These are phyloP conservation scores for Alternaria burnsii DNA, from an alignment of 2,329 filamentous ascomycete species.

Conservation along the genomic window DNA sequence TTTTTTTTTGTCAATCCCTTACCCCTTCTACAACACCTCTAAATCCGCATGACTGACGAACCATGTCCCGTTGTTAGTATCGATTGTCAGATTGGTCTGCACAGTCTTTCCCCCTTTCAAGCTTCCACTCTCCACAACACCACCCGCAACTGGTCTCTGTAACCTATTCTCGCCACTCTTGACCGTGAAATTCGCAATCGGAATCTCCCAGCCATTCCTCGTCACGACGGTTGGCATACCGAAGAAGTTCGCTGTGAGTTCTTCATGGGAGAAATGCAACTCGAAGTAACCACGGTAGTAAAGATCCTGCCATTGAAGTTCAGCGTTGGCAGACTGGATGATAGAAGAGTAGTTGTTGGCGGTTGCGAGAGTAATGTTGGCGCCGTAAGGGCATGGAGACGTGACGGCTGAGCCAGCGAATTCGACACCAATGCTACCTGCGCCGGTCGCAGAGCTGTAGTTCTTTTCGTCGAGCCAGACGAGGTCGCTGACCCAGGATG, in stretches of 20 bases:
- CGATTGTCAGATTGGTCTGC: slow-evolving; percentile 47
- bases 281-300: slow-evolving; percentile 80
- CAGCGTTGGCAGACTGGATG: slow-evolving; percentile 61
- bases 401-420: slow-evolving; percentile 72
- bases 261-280: slow-evolving; percentile 62
- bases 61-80: slow-evolving; percentile 46
- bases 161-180: slow-evolving; percentile 68
- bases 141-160: slow-evolving; percentile 58
- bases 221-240: slow-evolving; percentile 67
- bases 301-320: slow-evolving; percentile 76
- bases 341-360: slow-evolving; percentile 56
- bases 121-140: slow-evolving; percentile 64
- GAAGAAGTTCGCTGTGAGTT: slow-evolving; percentile 71
- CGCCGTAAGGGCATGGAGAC: slow-evolving; percentile 66
- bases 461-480: slow-evolving; percentile 55
- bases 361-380: slow-evolving; percentile 63
- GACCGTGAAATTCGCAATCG: slow-evolving; percentile 75
- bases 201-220: slow-evolving; percentile 70
- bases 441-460: slow-evolving; percentile 52
- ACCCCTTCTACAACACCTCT: slow-evolving; percentile 28
- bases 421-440: slow-evolving; percentile 57
- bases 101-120: slow-evolving; percentile 58
- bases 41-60: slow-evolving; percentile 42
- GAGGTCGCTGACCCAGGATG: slow-evolving; percentile 64
- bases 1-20: neutral